A percentile compares a stretch with the other conserved stretches of the same genome.
Conservation (phyloP, 2,329 filamentous ascomycete species). For the Pestalotiopsis fici region DNA sequence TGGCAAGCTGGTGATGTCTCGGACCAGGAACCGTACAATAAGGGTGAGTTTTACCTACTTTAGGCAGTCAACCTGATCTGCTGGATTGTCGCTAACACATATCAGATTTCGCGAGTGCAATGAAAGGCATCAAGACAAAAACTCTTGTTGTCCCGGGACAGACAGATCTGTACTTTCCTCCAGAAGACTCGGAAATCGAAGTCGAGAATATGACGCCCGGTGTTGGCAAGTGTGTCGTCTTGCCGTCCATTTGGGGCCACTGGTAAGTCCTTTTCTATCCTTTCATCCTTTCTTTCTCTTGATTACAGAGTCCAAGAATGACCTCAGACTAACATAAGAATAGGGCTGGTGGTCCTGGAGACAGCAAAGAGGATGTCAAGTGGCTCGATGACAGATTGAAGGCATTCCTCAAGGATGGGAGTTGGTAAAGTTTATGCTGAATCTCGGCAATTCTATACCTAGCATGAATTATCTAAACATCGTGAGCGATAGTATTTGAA, state of each 20-base stretch:
- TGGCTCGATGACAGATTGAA: constrained; percentile 69
- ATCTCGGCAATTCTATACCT: background rate
- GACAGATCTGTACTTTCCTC: constrained; percentile 81
- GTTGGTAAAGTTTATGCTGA: background rate
- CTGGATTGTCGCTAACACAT: background rate
- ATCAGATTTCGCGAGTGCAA: constrained; percentile 59
- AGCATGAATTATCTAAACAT: background rate
- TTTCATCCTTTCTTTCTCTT: too few species aligned
- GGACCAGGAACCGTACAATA: constrained; percentile 67
- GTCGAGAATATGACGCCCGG: constrained; percentile 48
- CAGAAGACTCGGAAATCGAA: constrained; percentile 77
- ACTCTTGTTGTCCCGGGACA: constrained; percentile 70
- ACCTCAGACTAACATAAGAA: background rate
- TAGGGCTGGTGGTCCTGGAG: constrained; percentile 68
- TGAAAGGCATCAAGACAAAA: constrained; percentile 72
- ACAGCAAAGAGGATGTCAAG: constrained; percentile 69
- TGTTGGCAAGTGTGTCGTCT: constrained; percentile 34
- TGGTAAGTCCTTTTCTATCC: too few species aligned
- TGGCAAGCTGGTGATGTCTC: constrained; percentile 78
- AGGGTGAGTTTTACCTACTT: constrained; percentile 22
- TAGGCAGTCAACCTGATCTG: background rate
- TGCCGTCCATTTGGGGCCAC: constrained; percentile 45
- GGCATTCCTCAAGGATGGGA: constrained; percentile 37
- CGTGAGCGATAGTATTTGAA: background rate
- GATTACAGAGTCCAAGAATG: background rate